phyloP scores from a whole-genome alignment of 78 protist species.

The Tieghemostelium lacteum region DNA sequence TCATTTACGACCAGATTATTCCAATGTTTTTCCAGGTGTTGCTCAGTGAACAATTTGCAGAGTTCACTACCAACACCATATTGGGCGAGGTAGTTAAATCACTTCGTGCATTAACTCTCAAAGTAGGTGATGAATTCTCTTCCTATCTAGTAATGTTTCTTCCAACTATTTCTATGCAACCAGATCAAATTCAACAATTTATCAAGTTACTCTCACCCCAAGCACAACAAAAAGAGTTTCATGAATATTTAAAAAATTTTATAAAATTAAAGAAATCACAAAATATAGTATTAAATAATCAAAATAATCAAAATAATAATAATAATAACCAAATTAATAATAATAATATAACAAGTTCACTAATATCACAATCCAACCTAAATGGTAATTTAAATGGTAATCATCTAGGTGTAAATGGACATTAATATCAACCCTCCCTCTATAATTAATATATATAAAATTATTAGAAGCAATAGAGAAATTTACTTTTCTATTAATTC shows the following conservation, averaged over 20 bases:
- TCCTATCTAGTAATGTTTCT: conserved; percentile 6
- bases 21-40: conserved; percentile 60
- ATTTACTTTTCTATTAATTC: no score
- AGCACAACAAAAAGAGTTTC: conserved; percentile 52
- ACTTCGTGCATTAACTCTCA: conserved; percentile 1
- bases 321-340: conserved; percentile 8
- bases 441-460: no score
- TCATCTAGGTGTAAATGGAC: conserved; percentile 3
- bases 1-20: conserved; percentile 26
- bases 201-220: conserved; percentile 16
- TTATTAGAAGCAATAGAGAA: no score
- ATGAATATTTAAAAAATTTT: conserved; percentile 61
- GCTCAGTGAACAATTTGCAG: conserved; percentile 11
- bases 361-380: no score
- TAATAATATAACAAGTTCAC: neutral
- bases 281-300: neutral
- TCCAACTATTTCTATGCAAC: neutral
- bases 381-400: neutral
- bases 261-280: conserved; percentile 17
- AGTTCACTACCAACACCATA: neutral
- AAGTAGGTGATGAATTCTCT: conserved; percentile 36
- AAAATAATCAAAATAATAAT: conserved; percentile 19
- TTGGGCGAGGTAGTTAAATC: conserved; percentile 31
- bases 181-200: conserved; percentile 20
- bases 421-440: no score